Base-by-base conservation (phyloP, 257 asterid species). In the Cruciata laevipes region DNA sequence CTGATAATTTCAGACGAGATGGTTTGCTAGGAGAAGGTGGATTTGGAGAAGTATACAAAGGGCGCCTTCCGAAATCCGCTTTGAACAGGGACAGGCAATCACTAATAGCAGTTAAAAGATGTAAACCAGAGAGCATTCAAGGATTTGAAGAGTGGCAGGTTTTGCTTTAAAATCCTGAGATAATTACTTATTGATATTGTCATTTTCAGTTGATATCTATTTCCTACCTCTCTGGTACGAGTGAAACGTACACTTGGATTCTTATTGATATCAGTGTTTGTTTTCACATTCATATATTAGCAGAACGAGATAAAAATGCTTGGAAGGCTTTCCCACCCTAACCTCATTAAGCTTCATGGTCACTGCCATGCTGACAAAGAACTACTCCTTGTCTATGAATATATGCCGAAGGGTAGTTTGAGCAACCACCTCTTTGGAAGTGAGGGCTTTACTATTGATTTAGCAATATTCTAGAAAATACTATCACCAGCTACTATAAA, bases 381-480 rank as follows among this genome's bases (percentile, higher is more conserved):
- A 81, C 80, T 89, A n/a, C 83, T 89, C 38, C 95, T 91, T 44
- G 90, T 89, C 61, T 85, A 89, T 33, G 96, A 91, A 59, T 89
- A 83, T 78, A 87, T 91, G 91, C 89, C 82, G 12, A 89, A 84
- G 62, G 98, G 96, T 66, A 91, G 96, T 95, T 76, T 91, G 69
- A 91, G 84, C 86, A 89, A 91, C 79, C 98, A 89, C 75, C 91
- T 91, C 4, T 91, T 85, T 75, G 90, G 95, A 79, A 91, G 98
- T 91, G 81, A 85, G 95, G 44, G 33, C 25, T 40, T 71, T 58
- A 18, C 30, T 27, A 52, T 21, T 37, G 51, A 6, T 53, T 67
- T 23, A 51, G 47, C 17, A 31, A 49, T 66, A 30, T 67, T 20
- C n/a, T 27, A 9, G 44, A 42, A 40, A 23, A 12, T n/a, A 58